phyloP scores from a whole-genome alignment of 2,329 filamentous ascomycete species.

The Ceratocystis variospora region DNA sequence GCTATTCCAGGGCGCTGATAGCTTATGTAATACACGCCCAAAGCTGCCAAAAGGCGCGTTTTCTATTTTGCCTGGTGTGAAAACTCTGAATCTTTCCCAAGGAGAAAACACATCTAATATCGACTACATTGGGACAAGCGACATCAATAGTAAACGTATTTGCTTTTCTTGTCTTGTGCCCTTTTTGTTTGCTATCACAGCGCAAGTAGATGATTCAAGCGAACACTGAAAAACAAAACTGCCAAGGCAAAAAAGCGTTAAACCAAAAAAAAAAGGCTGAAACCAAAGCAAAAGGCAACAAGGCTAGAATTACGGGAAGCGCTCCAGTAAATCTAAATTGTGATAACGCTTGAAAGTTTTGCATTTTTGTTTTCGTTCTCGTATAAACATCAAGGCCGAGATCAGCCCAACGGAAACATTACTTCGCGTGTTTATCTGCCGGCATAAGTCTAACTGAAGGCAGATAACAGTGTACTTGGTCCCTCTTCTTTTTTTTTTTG shows the following conservation, averaged over 20 bases:
- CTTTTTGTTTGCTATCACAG: not conserved
- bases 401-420: not conserved
- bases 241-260: not conserved
- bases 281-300: not conserved
- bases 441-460: not conserved
- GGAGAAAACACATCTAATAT: not conserved
- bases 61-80: not conserved
- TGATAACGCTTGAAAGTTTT: not conserved
- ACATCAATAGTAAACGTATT: not conserved
- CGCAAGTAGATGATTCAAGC: slow-evolving; percentile 5
- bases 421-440: not conserved
- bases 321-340: not conserved
- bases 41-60: no score
- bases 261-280: not conserved
- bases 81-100: not conserved
- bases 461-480: no score
- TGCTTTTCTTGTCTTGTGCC: not conserved
- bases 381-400: not conserved
- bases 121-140: not conserved
- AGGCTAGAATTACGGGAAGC: slow-evolving; percentile 3
- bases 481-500: not conserved
- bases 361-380: not conserved
- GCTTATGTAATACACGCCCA: no score
- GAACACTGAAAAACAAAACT: not conserved
- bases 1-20: no score